These are phyloP conservation scores for Lippia alba DNA, from an alignment of 305 asterid species.

Conservation along the genomic window DNA sequence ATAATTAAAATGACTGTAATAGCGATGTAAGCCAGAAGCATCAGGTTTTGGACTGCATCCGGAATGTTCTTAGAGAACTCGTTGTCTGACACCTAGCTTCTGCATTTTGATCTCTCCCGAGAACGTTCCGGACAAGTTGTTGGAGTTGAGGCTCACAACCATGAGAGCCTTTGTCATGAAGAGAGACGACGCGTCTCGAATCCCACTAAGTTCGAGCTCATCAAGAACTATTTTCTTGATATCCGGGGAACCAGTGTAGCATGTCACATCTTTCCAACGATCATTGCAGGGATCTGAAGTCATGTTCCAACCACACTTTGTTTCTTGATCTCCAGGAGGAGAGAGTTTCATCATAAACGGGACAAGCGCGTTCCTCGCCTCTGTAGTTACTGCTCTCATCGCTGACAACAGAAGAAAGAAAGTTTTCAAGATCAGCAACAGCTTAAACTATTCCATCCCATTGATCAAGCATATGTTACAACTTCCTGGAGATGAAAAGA, in stretches of 20 bases:
- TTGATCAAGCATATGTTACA: neutral
- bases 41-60: slow-evolving; percentile 48
- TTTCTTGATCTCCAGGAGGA: slow-evolving; percentile 35
- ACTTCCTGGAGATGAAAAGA: too few species aligned
- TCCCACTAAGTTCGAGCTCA: slow-evolving; percentile 51
- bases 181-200: slow-evolving; percentile 51
- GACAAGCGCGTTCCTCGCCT: slow-evolving; percentile 53
- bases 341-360: slow-evolving; percentile 54
- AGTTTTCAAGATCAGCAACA: neutral
- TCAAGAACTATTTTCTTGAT: slow-evolving; percentile 59
- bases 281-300: slow-evolving; percentile 64
- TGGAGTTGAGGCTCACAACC: slow-evolving; percentile 64
- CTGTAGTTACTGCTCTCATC: slow-evolving; percentile 47
- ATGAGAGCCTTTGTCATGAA: slow-evolving; percentile 45
- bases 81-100: slow-evolving; percentile 46
- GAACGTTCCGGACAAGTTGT: slow-evolving; percentile 48
- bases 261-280: slow-evolving; percentile 44
- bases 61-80: slow-evolving; percentile 61
- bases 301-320: slow-evolving; percentile 60
- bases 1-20: too few species aligned
- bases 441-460: neutral
- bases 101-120: slow-evolving; percentile 57
- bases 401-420: slow-evolving; percentile 11
- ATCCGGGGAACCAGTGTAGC: slow-evolving; percentile 28
- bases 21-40: too few species aligned